Conservation (phyloP, 164 flowering plant genomes). For the Vitis riparia region DNA sequence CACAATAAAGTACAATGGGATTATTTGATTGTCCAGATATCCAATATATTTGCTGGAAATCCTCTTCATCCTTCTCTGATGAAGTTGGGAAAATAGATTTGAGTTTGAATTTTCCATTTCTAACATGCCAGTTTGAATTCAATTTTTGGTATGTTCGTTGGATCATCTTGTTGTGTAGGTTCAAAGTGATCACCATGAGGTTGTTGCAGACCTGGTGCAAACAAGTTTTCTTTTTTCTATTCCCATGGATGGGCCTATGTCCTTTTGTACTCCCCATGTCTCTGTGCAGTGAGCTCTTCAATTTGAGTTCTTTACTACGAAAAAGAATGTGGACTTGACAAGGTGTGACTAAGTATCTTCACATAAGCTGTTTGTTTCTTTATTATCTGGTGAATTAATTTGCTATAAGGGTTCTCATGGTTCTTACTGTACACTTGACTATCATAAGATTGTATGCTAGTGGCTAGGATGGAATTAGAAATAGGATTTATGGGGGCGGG, state of each 20-base stretch:
- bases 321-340: constrained; percentile 80
- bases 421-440: not conserved
- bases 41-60: too few species aligned
- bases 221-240: constrained; percentile 94
- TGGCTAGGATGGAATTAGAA: too few species aligned
- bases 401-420: too few species aligned
- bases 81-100: too few species aligned
- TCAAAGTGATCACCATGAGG: constrained; percentile 92
- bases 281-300: constrained; percentile 92
- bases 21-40: too few species aligned
- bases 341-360: constrained; percentile 46
- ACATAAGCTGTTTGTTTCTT: not conserved
- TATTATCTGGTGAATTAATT: not conserved
- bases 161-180: constrained; percentile 41
- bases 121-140: not conserved
- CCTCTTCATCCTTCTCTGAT: too few species aligned
- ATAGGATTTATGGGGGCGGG: too few species aligned
- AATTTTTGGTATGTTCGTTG: not conserved
- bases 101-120: too few species aligned
- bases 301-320: constrained; percentile 92
- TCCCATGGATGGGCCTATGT: constrained; percentile 98
- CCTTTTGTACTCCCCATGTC: constrained; percentile 82
- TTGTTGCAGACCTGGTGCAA: constrained; percentile 93
- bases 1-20: too few species aligned
- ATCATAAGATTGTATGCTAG: too few species aligned